Base-by-base conservation (phyloP, 202 grass and related monocot genomes). In the Digitaria exilis region DNA sequence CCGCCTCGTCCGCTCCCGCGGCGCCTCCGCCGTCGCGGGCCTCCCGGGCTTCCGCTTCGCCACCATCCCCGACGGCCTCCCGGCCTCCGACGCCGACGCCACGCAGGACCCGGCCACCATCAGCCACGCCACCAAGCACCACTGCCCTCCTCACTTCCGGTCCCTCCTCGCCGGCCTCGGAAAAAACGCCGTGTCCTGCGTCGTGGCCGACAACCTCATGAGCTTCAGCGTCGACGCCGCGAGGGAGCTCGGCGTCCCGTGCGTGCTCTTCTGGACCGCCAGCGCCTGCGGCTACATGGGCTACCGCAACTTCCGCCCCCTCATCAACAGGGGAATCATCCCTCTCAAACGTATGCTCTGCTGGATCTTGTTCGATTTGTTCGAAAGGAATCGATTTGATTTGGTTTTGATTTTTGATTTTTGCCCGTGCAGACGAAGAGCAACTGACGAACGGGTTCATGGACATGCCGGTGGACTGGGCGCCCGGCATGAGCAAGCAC, bases 371-470 rank as follows among this genome's bases (percentile, higher is more conserved):
- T 25, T 3, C 41, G 41, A n/a, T 18, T 21, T n/a, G 2, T 26
- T 58, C 22, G 55, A 57, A 57, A 17, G 61, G 2, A 28, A 21
- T 3, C 16, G 8, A 65, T 35, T 8, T 43, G 34, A 66, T 9
- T 19, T 15, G 11, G 13, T 4, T 22, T 17, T n/a, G n/a, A n/a
- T 17, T 26, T 29, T 6, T n/a, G 1, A 1, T 12, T 28, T 6
- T 29, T 30, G 0, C 44, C 15, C 48, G 48, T 56, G 16, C 75
- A 91, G 89, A 89, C 55, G 77, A 69, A 31, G 81, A 50, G 52
- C 89, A 94, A 25, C 68, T 91, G 55, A 84, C 18, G 22, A 89
- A 94, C 41, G 87, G 87, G 24, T 94, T 79, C 61, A 52, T 94
- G 58, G 92, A 89, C 61, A 86, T 19, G 6, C 18, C n/a, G 2